phyloP scores from a whole-genome alignment of 768 basidiomycete species.

The Podaxis sp. region DNA sequence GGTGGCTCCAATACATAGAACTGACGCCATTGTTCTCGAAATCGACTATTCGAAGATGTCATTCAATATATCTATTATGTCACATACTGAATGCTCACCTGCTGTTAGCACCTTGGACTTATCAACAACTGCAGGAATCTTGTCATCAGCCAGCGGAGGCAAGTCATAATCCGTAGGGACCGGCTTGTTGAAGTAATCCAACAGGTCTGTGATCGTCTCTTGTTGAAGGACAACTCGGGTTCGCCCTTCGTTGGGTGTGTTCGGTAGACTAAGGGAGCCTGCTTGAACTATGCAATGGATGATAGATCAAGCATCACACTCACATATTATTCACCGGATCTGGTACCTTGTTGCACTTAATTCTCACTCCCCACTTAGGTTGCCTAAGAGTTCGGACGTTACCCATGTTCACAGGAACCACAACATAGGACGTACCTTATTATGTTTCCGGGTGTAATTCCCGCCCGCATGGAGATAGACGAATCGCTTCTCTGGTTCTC shows the following conservation, averaged over 20 bases:
- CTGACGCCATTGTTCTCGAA: slow-evolving; percentile 36
- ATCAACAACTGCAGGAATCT: slow-evolving; percentile 23
- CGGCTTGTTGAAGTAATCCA: slow-evolving; percentile 29
- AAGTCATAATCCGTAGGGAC: slow-evolving; percentile 21
- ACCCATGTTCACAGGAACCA: slow-evolving; percentile 21
- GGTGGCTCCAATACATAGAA: slow-evolving; percentile 27
- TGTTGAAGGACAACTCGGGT: slow-evolving; percentile 37
- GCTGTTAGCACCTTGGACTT: slow-evolving; percentile 23
- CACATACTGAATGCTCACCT: slow-evolving; percentile 8
- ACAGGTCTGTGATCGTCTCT: slow-evolving; percentile 29
- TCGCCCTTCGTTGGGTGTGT: background rate
- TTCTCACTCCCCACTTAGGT: slow-evolving; percentile 41
- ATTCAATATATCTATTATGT: background rate
- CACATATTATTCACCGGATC: slow-evolving; percentile 30
- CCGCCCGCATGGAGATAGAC: background rate
- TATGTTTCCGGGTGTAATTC: background rate
- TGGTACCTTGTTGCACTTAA: slow-evolving; percentile 33
- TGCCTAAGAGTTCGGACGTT: slow-evolving; percentile 23
- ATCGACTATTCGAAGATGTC: slow-evolving; percentile 21
- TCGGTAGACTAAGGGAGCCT: slow-evolving; percentile 8
- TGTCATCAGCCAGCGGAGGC: background rate
- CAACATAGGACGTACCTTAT: slow-evolving; percentile 25
- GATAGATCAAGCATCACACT: slow-evolving; percentile 10
- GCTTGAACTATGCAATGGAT: background rate
- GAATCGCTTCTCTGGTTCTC: slow-evolving; percentile 4